Base-by-base conservation (phyloP, 2,329 filamentous ascomycete species). In the Colletotrichum sansevieriae region DNA sequence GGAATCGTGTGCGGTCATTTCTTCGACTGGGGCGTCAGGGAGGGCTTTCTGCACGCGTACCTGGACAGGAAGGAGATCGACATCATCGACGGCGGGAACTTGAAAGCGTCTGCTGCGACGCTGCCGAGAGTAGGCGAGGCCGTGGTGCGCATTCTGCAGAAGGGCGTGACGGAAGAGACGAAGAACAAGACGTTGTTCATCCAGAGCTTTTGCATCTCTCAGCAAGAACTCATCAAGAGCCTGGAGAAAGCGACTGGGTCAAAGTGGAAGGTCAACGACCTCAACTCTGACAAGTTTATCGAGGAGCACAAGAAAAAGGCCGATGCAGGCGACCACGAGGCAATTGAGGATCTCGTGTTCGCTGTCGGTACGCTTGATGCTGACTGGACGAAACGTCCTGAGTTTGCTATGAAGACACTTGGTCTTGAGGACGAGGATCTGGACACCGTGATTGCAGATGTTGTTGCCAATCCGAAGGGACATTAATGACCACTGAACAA, bases 321-420 rank as follows among this genome's bases (percentile, higher is more conserved):
- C n/a, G 78, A 83, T 13, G 75, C 73, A 0, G 83, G 79, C 0
- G 76, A 83, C 37, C 71, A 68, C 15, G 75, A 75, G 1, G 80
- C 82, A 0, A 74, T 83, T 37, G 82, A 85, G 73, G 80, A 85
- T 51, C 77, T 86, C 69, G 84, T 86, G 2, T 86, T 84, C 70
- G 84, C 83, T 39, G 74, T 86, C 1, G 83, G 84, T 1, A 78
- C 81, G 0, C 68, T 85, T 0, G 80, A 85, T 51, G 83, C 83
- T 0, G 81, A 86, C 64, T 86, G 84, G 84, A 83, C 82, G 15
- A 73, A 72, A 61, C 78, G 79, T 41, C 76, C 80, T 2, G 82
- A 77, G 0, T 85, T 83, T 65, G 79, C 83, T 2, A 86, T 86
- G 84, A 78, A 82, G 6, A 70, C 83, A 49, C 74, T 86, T 59